phyloP scores from a whole-genome alignment of 345 rosid genomes.

The Syzygium oleosum region DNA sequence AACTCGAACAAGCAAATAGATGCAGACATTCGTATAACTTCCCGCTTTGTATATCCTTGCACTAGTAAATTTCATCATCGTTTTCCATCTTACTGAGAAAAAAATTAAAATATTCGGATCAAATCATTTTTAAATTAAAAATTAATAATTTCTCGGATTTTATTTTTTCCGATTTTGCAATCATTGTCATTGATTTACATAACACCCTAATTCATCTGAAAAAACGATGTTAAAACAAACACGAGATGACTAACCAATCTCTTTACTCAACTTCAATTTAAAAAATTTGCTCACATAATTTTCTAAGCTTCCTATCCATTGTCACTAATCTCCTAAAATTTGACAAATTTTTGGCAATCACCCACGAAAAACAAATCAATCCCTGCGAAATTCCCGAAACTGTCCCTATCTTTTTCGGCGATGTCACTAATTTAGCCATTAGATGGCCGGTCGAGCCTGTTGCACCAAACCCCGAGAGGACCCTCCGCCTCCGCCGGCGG shows the following conservation, averaged over 20 bases:
- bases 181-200: not conserved
- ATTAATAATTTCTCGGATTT: not conserved
- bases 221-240: not conserved
- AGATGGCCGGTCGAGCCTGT: constrained; percentile 4
- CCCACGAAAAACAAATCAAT: not conserved
- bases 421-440: not conserved
- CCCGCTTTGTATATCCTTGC: not conserved
- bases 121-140: not conserved
- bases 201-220: not conserved
- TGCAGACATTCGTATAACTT: not conserved
- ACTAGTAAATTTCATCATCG: not conserved
- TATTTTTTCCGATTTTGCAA: not conserved
- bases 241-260: not conserved
- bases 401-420: not conserved
- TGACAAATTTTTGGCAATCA: not conserved
- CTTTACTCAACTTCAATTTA: not conserved
- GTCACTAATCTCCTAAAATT: not conserved
- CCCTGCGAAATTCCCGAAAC: not conserved
- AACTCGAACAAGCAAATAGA: not conserved
- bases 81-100: not conserved
- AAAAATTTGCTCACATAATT: not conserved
- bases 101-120: not conserved
- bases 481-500: constrained; percentile 3
- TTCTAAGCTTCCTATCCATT: not conserved
- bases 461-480: constrained; percentile 19